Evolutionary conservation across 2,329 filamentous ascomycete genomes (phyloP).

Genomic region (Cercospora zeina): DNA sequence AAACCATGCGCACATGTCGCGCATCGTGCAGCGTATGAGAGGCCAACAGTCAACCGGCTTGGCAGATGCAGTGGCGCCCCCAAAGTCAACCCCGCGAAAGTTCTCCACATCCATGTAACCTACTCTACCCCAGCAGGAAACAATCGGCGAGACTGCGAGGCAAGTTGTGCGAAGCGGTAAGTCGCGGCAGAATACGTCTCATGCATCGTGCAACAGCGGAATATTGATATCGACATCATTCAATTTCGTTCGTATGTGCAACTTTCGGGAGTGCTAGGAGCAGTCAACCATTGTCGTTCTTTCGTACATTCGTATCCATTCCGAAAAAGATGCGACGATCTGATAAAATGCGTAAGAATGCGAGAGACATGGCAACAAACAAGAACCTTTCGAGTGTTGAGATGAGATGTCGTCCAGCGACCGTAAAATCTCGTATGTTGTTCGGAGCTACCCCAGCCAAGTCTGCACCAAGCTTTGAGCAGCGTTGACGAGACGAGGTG

Average conservation of each 20-base stretch:
- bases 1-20: background rate
- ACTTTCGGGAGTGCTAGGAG: background rate
- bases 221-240: background rate
- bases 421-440: background rate
- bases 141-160: slow-evolving; percentile 5
- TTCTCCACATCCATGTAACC: slow-evolving; percentile 9
- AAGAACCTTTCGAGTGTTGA: background rate
- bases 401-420: slow-evolving; percentile 5
- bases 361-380: background rate
- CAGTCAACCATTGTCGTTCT: background rate
- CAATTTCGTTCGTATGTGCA: slow-evolving; percentile 17
- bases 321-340: background rate
- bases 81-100: slow-evolving; percentile 17
- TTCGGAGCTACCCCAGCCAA: background rate
- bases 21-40: background rate
- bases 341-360: background rate
- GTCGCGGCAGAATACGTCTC: background rate
- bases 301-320: slow-evolving; percentile 8
- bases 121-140: background rate
- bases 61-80: slow-evolving; percentile 14
- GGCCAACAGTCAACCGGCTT: background rate
- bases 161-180: background rate
- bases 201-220: background rate
- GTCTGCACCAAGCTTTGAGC: background rate
- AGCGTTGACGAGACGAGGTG: background rate